Percentiles rank a stretch among this genome's conserved stretches.
phyloP scores from a whole-genome alignment of 148 eudicot species.

The Selenicereus undatus region DNA sequence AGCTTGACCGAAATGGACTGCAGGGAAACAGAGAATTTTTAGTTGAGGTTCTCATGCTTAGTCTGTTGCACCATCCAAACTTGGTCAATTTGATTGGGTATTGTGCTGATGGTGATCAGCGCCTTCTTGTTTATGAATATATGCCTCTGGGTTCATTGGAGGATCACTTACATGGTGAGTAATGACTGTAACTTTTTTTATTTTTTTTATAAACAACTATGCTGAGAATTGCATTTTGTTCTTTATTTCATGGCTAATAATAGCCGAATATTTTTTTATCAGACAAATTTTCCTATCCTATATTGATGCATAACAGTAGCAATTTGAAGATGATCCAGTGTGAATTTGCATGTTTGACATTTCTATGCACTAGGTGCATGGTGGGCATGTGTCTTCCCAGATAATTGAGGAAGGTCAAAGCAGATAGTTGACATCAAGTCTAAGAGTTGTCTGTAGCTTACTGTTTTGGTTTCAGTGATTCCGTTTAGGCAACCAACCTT shows the following conservation, averaged over 20 bases:
- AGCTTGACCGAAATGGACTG: slow-evolving; percentile 91
- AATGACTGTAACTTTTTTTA: slow-evolving; percentile 3
- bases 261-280: neutral
- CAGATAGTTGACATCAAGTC: neutral
- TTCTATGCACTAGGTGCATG: neutral
- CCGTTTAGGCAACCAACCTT: neutral
- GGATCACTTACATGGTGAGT: slow-evolving; percentile 94
- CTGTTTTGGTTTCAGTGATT: neutral
- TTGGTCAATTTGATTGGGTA: slow-evolving; percentile 95
- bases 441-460: neutral
- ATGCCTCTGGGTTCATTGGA: slow-evolving; percentile 97
- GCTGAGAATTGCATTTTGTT: neutral
- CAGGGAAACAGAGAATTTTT: slow-evolving; percentile 95
- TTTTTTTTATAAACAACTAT: too few species aligned
- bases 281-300: neutral
- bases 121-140: slow-evolving; percentile 93
- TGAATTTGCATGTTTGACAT: neutral
- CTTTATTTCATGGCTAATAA: neutral
- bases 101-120: slow-evolving; percentile 97
- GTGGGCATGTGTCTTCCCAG: neutral
- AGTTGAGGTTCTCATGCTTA: slow-evolving; percentile 98
- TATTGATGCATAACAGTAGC: neutral
- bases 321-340: neutral
- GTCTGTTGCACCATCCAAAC: slow-evolving; percentile 88
- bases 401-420: neutral